phyloP scores from a whole-genome alignment of 768 basidiomycete genomes.

The Agaricus blazei region DNA sequence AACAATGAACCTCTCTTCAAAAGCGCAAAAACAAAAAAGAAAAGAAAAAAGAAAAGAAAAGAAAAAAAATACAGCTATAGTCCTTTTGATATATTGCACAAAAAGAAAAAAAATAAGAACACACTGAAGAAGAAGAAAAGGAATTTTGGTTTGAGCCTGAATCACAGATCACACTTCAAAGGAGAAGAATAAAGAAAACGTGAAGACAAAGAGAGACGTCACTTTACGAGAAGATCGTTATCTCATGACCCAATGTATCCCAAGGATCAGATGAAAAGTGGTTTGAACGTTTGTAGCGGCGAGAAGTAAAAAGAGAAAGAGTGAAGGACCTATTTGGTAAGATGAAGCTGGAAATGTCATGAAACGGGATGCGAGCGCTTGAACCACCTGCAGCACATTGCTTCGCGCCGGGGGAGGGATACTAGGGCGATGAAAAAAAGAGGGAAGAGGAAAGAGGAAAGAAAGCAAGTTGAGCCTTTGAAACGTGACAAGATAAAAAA shows the following conservation, averaged over 20 bases:
- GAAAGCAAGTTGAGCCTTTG: no score
- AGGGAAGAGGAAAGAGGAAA: slow-evolving; percentile 9
- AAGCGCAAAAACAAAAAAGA: slow-evolving; percentile 1
- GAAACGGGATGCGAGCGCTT: background rate
- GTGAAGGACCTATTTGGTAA: background rate
- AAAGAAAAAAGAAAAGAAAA: background rate
- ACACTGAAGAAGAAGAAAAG: background rate
- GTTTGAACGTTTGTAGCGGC: background rate
- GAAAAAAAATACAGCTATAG: slow-evolving; percentile 8
- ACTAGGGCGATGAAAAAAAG: slow-evolving; percentile 1
- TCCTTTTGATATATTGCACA: slow-evolving; percentile 10
- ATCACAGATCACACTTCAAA: background rate
- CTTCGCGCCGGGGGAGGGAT: background rate
- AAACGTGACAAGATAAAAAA: slow-evolving; percentile 12
- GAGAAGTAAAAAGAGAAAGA: background rate
- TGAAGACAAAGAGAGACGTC: background rate
- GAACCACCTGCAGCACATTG: background rate
- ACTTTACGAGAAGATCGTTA: slow-evolving; percentile 10
- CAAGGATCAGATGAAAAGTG: slow-evolving; percentile 3
- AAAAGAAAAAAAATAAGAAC: background rate
- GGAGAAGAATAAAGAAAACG: background rate
- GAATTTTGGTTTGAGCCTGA: background rate
- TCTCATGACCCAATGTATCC: slow-evolving; percentile 11
- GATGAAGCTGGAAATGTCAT: background rate
- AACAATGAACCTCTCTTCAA: slow-evolving; percentile 4